Percentiles rank a stretch among this genome's conserved stretches.
Conservation (phyloP, 73 alveolate species). For the Paramecium primaurelia region DNA sequence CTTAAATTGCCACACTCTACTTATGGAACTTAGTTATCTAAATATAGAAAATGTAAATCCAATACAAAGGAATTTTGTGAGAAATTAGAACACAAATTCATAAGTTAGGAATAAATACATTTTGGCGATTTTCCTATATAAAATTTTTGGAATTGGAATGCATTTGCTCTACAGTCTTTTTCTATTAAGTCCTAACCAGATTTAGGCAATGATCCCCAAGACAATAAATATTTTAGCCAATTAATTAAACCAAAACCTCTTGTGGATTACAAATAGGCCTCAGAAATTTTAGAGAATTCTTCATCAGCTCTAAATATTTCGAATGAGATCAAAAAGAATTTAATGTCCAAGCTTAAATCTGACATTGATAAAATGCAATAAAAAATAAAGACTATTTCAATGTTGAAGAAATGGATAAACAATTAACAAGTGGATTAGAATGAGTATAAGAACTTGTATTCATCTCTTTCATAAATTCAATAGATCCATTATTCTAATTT, state of each 20-base stretch:
- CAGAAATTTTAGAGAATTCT: background rate
- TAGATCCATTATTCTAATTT: background rate
- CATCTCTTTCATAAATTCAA: background rate
- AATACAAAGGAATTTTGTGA: background rate
- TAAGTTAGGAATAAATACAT: background rate
- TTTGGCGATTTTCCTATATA: background rate
- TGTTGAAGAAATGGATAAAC: background rate
- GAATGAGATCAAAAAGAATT: background rate
- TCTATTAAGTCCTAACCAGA: background rate
- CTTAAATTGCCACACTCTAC: background rate
- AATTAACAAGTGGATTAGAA: background rate
- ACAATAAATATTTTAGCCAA: background rate
- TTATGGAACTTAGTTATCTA: background rate
- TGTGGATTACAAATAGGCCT: background rate
- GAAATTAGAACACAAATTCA: background rate
- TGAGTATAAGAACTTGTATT: background rate
- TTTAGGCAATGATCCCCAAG: background rate
- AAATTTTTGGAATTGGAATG: background rate
- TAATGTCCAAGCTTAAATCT: background rate
- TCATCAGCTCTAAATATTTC: background rate
- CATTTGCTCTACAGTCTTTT: background rate
- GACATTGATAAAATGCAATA: conserved; percentile 27
- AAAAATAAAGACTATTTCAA: background rate
- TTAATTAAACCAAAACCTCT: background rate
- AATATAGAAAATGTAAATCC: background rate